phyloP scores from a whole-genome alignment of 208 protist genomes.

The Phytomonas sp. region DNA sequence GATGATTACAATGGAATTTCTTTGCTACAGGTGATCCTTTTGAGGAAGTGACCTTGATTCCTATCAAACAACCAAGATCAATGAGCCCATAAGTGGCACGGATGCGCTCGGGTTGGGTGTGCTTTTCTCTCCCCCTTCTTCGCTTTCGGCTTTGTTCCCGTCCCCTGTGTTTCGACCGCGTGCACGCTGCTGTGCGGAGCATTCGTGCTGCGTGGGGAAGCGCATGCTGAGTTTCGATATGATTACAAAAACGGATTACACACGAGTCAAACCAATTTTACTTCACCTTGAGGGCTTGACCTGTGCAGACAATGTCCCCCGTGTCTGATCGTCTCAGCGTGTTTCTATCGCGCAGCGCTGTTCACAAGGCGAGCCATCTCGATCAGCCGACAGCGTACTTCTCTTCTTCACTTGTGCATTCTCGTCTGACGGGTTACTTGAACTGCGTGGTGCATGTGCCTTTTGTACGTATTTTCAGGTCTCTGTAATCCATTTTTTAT shows the following conservation, averaged over 20 bases:
- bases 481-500: background rate
- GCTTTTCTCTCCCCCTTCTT: background rate
- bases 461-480: background rate
- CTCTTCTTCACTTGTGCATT: background rate
- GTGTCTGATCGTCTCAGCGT: background rate
- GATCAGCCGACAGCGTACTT: background rate
- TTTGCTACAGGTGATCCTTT: slow-evolving; percentile 37
- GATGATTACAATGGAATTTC: slow-evolving; percentile 31
- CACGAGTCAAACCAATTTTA: background rate
- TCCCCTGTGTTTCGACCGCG: background rate
- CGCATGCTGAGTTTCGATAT: background rate
- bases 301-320: background rate
- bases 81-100: slow-evolving; percentile 15
- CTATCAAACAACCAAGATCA: slow-evolving; percentile 42
- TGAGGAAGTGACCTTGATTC: slow-evolving; percentile 25
- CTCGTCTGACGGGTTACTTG: background rate
- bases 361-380: background rate
- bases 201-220: background rate
- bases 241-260: background rate
- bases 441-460: background rate
- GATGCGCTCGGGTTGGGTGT: background rate
- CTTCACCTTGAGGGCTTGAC: background rate
- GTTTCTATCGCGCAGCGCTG: background rate
- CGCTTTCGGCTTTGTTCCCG: background rate
- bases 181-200: background rate